Evolutionary conservation across 176 grass and related monocot genomes (phyloP), one percentile per base, ranked within the genome.

Genomic region (Elaeis guineensis): DNA sequence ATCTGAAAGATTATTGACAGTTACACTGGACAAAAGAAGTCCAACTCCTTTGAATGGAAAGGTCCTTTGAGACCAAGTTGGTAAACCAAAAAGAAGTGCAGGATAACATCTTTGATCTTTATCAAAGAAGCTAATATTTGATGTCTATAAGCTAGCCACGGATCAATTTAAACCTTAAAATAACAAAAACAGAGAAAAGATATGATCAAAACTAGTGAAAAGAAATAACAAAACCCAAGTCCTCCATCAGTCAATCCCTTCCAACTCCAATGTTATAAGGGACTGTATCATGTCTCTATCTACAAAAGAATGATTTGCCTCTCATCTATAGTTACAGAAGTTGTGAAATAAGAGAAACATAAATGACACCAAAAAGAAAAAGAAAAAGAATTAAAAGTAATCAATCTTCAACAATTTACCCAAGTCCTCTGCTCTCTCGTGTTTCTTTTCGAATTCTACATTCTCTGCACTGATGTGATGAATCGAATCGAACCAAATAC

Each of bases 221-320:
- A 19, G 18, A 65, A 48, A 5, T 17, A 23, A 52, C 55, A 55
- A 29, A 64, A 23, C 48, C 3, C 28, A 63, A 76, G 64, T 60
- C 58, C 66, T 48, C 55, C 9, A 59, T 74, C 51, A 30, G 25
- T 73, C 4, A 72, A 76, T 76, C 44, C 67, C 72, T 75, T 67
- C 58, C 21, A 56, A 44, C 35, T 44, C 11, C 9, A 2, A 64
- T 78, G 56, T 85, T 82, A 67, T 71, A 72, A 66, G 78, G 19
- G 70, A 20, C 20, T 49, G 3, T 55, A 57, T 51, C 73, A 68
- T 85, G 67, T 69, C 65, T 80, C 53, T 92, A 89, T 92, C 64
- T 92, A 98, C 84, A 92, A 92, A 95, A 86, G 81, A 98, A 92
- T 98, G 59, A 69, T 80, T 63, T 87, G 26, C 52, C 72, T 83